Evolutionary conservation across 1,284 basidiomycete species (phyloP), one percentile per base, ranked within the genome.

Genomic region (Pascua sp.): DNA sequence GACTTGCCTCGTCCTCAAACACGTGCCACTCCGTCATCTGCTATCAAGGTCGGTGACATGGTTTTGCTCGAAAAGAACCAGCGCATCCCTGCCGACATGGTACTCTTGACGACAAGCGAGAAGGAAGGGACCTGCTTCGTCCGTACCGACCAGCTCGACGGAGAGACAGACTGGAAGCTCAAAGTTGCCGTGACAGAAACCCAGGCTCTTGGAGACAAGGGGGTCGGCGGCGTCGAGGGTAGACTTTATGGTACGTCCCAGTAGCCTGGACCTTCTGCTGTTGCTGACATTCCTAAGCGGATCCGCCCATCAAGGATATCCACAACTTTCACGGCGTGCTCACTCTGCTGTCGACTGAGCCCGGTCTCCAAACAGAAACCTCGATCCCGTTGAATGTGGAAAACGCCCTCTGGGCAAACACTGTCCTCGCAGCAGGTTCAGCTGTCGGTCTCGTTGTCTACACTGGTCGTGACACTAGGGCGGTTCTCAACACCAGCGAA

Each of bases 111-210:
- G 41, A 98, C 95, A 0, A 89, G 86, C 2, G 94, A 78, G 55
- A 75, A 77, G 38, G 75, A 87, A 39, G 96, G 96, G 2, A 94
- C 93, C 1, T 98, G 95, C 73, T 99, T 98, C 76, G 90, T 99
- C 53, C 83, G 95, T 7, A 99, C 96, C 0, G 96, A 99, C 76
- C 96, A 98, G 72, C 82, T 99, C 11, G 96, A 99, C 67, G 96
- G 96, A 46, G 96, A 99, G 78, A 99, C 96, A 1, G 96, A 98
- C 69, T 98, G 96, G 96, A 99, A 99, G 76, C 80, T 98, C 50
- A 86, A 91, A 11, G 87, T 97, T 1, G 94, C 95, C 0, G 87
- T 96, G 4, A 84, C 87, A 1, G 82, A 86, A 32, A 91, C 88
- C 37, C 93, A 97, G 78, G 85, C 85, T 66, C 76, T 95, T 59